These are phyloP conservation scores for Cunninghamia lanceolata DNA, from an alignment of 75 land plant genomes.

Conservation along the genomic window DNA sequence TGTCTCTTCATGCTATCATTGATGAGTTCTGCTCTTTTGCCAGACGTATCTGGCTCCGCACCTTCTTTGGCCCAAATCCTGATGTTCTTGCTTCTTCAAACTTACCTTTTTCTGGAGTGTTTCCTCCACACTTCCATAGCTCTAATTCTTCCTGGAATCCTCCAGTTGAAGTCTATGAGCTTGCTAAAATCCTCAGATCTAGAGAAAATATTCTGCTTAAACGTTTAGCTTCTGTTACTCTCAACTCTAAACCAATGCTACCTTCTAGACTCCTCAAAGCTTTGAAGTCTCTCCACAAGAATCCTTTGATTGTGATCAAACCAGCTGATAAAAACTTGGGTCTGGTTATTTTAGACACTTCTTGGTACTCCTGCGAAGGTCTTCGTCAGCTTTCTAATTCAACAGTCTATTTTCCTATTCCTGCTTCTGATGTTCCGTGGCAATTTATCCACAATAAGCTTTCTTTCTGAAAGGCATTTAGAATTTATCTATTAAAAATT, in stretches of 20 bases:
- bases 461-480: no score
- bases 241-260: not conserved
- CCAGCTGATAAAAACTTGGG: not conserved
- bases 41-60: not conserved
- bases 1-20: no score
- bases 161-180: no score
- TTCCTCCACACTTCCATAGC: no score
- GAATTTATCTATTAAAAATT: no score
- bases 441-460: not conserved
- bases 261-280: no score
- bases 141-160: no score
- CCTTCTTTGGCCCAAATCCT: not conserved
- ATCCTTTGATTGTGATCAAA: not conserved
- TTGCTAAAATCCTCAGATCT: no score
- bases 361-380: not conserved
- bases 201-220: no score
- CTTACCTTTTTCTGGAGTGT: no score
- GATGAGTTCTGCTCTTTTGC: not conserved
- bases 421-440: not conserved
- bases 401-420: no score
- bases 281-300: not conserved
- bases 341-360: not conserved
- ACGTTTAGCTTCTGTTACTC: not conserved
- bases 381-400: not conserved
- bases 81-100: no score